A percentile compares a stretch with the other conserved stretches of the same genome.
These are phyloP conservation scores for Fusarium euwallaceae DNA, from an alignment of 2,329 filamentous ascomycete genomes.

Conservation along the genomic window DNA sequence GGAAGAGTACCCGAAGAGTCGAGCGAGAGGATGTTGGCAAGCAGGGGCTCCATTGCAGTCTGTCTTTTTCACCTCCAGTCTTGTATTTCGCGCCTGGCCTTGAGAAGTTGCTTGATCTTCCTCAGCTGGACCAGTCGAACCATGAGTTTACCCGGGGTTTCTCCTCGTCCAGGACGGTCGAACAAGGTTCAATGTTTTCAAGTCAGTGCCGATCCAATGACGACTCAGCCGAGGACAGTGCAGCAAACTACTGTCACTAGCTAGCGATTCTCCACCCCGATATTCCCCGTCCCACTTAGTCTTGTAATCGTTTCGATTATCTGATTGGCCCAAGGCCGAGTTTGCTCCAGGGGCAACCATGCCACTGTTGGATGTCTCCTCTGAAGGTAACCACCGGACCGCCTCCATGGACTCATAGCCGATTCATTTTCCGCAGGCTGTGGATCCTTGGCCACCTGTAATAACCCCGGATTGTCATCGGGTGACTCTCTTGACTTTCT, in stretches of 20 bases:
- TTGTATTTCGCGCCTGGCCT: neutral
- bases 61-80: neutral
- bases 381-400: neutral
- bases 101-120: neutral
- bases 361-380: neutral
- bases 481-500: slow-evolving; percentile 12
- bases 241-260: neutral
- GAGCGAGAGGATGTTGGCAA: slow-evolving; percentile 32
- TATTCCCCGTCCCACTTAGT: slow-evolving; percentile 24
- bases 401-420: neutral
- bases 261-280: slow-evolving; percentile 22
- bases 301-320: neutral
- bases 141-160: neutral
- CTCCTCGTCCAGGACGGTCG: neutral
- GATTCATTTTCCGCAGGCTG: neutral
- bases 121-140: neutral
- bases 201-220: neutral
- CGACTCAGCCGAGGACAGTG: neutral
- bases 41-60: slow-evolving; percentile 23
- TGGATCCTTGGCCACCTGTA: slow-evolving; percentile 1
- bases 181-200: neutral
- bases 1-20: slow-evolving; percentile 2
- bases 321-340: neutral
- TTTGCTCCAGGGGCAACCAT: neutral
- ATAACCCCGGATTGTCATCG: slow-evolving; percentile 10